These are phyloP conservation scores for Anthracocystis walkeri DNA, from an alignment of 1,284 basidiomycete genomes.

Conservation along the genomic window DNA sequence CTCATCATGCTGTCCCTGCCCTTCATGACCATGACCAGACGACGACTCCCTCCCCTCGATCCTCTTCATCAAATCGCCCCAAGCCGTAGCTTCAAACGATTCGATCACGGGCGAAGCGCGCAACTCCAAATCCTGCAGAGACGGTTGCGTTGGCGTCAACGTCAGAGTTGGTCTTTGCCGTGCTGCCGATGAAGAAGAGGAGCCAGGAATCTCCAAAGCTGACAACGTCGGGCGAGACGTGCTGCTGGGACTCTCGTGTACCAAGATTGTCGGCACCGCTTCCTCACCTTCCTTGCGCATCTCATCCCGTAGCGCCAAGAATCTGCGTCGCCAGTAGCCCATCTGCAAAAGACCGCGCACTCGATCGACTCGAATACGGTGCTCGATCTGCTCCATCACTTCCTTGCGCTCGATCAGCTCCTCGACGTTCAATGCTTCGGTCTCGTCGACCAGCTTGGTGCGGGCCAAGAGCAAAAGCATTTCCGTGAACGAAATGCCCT, in stretches of 20 bases:
- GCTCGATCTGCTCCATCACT: slow-evolving; percentile 59
- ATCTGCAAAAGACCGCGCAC: slow-evolving; percentile 60
- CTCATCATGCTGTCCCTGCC: neutral
- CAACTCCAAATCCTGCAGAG: slow-evolving; percentile 39
- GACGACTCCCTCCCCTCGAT: slow-evolving; percentile 24
- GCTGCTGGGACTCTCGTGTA: slow-evolving; percentile 21
- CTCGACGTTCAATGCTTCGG: slow-evolving; percentile 58
- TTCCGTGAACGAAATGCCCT: slow-evolving; percentile 87
- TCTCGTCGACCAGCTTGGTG: slow-evolving; percentile 90
- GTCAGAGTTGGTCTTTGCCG: slow-evolving; percentile 11
- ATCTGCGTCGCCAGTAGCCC: slow-evolving; percentile 59
- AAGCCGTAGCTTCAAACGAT: slow-evolving; percentile 50
- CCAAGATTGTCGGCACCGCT: slow-evolving; percentile 24
- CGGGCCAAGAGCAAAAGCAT: slow-evolving; percentile 91
- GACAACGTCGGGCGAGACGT: slow-evolving; percentile 16
- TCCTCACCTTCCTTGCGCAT: slow-evolving; percentile 22
- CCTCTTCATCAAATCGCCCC: slow-evolving; percentile 57
- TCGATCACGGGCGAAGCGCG: slow-evolving; percentile 50
- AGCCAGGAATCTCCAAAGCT: slow-evolving; percentile 17
- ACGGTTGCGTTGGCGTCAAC: slow-evolving; percentile 24
- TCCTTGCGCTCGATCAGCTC: slow-evolving; percentile 64
- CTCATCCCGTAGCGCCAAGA: slow-evolving; percentile 47
- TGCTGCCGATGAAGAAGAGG: slow-evolving; percentile 5
- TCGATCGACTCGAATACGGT: slow-evolving; percentile 59
- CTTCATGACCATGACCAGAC: slow-evolving; percentile 4